phyloP scores from a whole-genome alignment of 23 red algal species.

The Pyropia yezoensis region DNA sequence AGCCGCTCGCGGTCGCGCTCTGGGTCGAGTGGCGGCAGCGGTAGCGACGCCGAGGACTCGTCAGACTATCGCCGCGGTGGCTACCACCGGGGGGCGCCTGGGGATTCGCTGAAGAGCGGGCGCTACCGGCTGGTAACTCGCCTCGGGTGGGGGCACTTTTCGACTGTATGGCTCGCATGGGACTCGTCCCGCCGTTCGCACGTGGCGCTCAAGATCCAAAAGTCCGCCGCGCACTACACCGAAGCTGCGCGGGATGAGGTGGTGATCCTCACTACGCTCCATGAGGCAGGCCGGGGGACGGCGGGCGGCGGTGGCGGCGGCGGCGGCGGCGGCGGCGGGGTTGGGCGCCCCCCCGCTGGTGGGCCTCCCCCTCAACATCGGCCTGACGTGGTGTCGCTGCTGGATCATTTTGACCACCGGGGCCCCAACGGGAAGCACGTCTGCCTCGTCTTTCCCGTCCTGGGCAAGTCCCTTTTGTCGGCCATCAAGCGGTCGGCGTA shows the following conservation, averaged over 20 bases:
- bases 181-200: slow-evolving; percentile 34
- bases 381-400: slow-evolving; percentile 42
- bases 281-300: neutral
- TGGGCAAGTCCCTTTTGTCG: slow-evolving; percentile 61
- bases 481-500: slow-evolving; percentile 65
- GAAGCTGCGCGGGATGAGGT: slow-evolving; percentile 92
- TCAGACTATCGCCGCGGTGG: slow-evolving; percentile 26
- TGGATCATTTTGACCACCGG: slow-evolving; percentile 77
- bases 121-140: slow-evolving; percentile 59
- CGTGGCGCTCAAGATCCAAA: slow-evolving; percentile 93
- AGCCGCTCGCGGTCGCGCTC: no score
- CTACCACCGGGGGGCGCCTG: slow-evolving; percentile 69
- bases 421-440: slow-evolving; percentile 79
- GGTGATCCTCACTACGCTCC: slow-evolving; percentile 41
- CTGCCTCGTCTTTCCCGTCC: slow-evolving; percentile 80
- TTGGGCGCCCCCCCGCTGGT: neutral
- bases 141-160: slow-evolving; percentile 92
- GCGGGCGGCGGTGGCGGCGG: neutral
- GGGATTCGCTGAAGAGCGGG: slow-evolving; percentile 73
- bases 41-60: no score
- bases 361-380: neutral
- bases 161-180: slow-evolving; percentile 80
- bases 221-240: slow-evolving; percentile 72
- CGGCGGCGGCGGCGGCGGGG: no score
- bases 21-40: no score